Evolutionary conservation across 768 basidiomycete species (phyloP), one percentile per base, ranked within the genome.

Genomic region (Mycena floridula): DNA sequence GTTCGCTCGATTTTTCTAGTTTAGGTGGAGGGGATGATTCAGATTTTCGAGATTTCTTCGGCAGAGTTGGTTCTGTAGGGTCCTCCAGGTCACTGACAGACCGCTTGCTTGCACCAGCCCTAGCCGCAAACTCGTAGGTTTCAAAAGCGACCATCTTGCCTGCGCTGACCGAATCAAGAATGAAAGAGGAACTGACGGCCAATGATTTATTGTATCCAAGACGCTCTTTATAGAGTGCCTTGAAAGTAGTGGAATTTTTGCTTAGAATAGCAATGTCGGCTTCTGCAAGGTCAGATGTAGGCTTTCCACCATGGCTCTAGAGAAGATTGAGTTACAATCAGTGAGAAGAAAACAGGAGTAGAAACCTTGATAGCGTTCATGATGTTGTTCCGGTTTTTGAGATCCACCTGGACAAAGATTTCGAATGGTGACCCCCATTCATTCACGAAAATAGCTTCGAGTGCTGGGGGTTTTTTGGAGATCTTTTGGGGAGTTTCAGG

Each of bases 341-440:
- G 27, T 18, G 45, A 37, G 35, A 22, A 32, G 11, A 26, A 25
- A 22, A 21, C 11, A 8, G 20, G 38, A 15, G 15, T 24, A 56
- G 67, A 46, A 43, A 83, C 85, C 75, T 82, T 85, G 57, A 89
- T 81, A 7, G 66, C 61, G 37, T 64, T 64, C 20, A 82, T 70
- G 22, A 81, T 55, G 1, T 64, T 59, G 13, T 65, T 61, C 20
- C 85, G 70, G 40, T 76, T 74, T 36, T 70, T 69, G 1, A 82
- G 64, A 51, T 82, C 82, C n/a, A 86, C 66, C 55, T 85, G 82
- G 26, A 87, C 79, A 51, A 77, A 85, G 51, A 87, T 85, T 11
- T 63, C 57, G 37, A 80, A 53, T 0, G 72, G 63, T 41, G 61
- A 53, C 3, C 77, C 82, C 25, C 62, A 54, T 20, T 59, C 56